Evolutionary conservation across 2,329 filamentous ascomycete species (phyloP).

Genomic region (Chaetomium sp.): DNA sequence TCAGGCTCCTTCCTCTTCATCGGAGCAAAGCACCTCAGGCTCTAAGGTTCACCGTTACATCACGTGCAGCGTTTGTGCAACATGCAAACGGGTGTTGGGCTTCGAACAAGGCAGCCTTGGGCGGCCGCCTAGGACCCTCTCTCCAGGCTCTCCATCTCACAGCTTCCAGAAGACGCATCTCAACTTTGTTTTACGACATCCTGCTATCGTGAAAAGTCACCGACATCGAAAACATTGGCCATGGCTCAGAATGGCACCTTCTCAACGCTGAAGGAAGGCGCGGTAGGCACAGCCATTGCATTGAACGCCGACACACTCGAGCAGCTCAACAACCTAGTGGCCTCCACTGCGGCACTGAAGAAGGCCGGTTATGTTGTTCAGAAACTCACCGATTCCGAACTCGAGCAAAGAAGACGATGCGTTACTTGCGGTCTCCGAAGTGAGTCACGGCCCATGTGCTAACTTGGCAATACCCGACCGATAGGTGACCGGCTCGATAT

Average conservation of each 20-base stretch:
- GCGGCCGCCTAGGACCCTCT: background rate
- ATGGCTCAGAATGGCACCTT: background rate
- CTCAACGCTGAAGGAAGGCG: background rate
- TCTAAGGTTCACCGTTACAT: background rate
- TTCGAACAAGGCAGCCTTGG: background rate
- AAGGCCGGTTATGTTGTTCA: constrained; percentile 9
- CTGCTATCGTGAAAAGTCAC: background rate
- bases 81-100: background rate
- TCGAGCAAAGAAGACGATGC: constrained; percentile 15
- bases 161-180: background rate
- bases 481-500: background rate
- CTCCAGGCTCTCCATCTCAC: background rate
- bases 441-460: constrained; percentile 2
- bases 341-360: background rate
- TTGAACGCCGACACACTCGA: background rate
- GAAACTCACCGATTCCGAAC: background rate
- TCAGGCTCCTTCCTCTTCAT: too few relatives aligned
- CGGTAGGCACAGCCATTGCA: background rate
- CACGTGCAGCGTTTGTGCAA: constrained; percentile 5
- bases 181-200: background rate
- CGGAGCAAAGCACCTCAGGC: background rate
- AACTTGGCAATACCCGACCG: background rate
- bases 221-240: background rate
- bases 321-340: background rate
- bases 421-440: background rate